These are phyloP conservation scores for Picea mariana DNA, from an alignment of 83 land plant species.

Conservation along the genomic window DNA sequence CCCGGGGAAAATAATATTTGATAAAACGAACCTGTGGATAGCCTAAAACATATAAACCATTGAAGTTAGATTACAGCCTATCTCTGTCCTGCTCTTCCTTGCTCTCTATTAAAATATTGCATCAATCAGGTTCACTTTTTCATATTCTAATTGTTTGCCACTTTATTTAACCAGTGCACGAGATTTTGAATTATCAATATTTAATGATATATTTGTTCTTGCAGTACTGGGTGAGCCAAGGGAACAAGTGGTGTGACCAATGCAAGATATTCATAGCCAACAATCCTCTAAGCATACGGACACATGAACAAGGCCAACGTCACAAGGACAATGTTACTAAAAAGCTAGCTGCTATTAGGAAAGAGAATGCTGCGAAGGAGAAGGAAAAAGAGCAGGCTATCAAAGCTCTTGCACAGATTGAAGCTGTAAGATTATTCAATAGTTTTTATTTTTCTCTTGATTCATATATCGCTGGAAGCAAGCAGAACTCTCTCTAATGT, in stretches of 20 bases:
- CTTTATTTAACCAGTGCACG: too few species aligned
- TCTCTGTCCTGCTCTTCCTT: too few species aligned
- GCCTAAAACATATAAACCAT: too few species aligned
- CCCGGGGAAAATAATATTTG: too few species aligned
- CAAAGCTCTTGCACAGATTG: conserved; percentile 78
- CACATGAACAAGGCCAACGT: conserved; percentile 87
- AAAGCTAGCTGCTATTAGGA: conserved; percentile 66
- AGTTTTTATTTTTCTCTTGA: not conserved
- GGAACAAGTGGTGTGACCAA: conserved; percentile 97
- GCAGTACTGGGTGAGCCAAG: conserved; percentile 99
- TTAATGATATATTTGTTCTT: conserved; percentile 2
- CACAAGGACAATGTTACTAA: conserved; percentile 91
- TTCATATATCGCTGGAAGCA: not conserved
- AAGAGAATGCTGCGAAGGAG: conserved; percentile 79
- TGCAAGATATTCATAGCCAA: conserved; percentile 92
- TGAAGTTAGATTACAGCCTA: too few species aligned
- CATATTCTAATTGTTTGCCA: too few species aligned
- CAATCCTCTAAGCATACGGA: conserved; percentile 84
- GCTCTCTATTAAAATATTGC: too few species aligned
- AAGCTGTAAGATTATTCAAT: conserved; percentile 58
- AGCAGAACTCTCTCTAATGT: not conserved
- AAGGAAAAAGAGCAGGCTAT: conserved; percentile 73
- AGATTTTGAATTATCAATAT: too few species aligned
- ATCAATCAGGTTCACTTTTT: too few species aligned
- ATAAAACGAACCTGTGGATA: too few species aligned